Percentiles rank a stretch among this genome's conserved stretches.
Conservation (phyloP, 768 basidiomycete species). For the Hygrophorus pudorinus region DNA sequence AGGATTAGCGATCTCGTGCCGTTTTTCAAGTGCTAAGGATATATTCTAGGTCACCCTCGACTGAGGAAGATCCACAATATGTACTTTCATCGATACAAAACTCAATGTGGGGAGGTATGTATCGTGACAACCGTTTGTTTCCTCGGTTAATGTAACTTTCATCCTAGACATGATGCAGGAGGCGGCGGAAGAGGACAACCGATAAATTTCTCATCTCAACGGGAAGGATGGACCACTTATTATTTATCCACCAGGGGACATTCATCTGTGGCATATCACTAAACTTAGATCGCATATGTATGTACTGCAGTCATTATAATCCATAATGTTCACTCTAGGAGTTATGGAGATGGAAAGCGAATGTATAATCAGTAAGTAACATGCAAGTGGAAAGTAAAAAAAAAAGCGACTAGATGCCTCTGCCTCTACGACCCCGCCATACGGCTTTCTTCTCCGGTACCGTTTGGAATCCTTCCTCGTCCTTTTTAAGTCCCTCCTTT, state of each 20-base stretch:
- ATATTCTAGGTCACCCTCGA: constrained; percentile 21
- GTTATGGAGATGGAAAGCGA: no score
- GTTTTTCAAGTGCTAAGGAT: constrained; percentile 13
- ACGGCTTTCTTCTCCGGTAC: constrained; percentile 28
- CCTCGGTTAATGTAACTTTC: constrained; percentile 13
- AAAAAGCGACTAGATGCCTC: neutral
- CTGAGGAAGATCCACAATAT: constrained; percentile 35
- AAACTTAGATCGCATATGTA: no score
- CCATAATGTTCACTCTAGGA: no score
- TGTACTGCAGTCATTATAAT: no score
- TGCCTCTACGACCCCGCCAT: no score
- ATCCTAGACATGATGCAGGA: constrained; percentile 22
- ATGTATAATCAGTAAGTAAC: neutral
- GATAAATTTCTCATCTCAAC: neutral
- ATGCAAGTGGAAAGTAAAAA: neutral
- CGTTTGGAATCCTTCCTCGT: constrained; percentile 67
- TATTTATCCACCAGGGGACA: neutral
- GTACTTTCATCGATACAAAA: constrained; percentile 50
- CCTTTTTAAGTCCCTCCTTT: constrained; percentile 36
- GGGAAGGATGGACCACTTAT: neutral
- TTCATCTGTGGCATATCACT: no score
- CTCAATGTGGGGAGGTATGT: constrained; percentile 67
- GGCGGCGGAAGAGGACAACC: constrained; percentile 19
- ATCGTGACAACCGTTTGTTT: neutral
- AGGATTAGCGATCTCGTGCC: neutral